phyloP scores from a whole-genome alignment of 306 rosid genomes.

The Rubus idaeus region DNA sequence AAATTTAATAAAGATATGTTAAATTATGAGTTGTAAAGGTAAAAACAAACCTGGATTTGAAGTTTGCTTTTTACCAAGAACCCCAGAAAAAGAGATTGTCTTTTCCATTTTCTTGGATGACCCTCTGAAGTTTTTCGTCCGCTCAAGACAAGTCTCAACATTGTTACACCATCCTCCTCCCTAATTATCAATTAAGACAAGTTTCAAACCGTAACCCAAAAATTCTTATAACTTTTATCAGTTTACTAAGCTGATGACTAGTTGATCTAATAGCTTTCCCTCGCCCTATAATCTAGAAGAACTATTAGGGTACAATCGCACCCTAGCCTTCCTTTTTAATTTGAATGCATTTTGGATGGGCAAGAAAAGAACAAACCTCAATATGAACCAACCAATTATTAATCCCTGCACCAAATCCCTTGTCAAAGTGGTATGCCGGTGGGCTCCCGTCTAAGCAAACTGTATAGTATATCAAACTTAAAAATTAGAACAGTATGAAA shows the following conservation, averaged over 20 bases:
- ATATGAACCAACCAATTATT: conserved; percentile 78
- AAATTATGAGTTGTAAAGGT: neutral
- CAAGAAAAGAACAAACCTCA: conserved; percentile 63
- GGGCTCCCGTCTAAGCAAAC: conserved; percentile 90
- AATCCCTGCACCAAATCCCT: conserved; percentile 72
- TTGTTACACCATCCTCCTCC: conserved; percentile 99
- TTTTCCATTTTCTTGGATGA: conserved; percentile 76
- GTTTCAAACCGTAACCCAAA: neutral
- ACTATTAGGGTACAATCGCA: neutral
- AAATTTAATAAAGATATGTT: neutral
- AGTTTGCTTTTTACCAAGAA: conserved; percentile 41
- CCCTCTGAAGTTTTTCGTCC: conserved; percentile 61
- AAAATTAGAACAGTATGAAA: neutral
- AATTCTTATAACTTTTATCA: neutral
- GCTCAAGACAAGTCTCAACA: conserved; percentile 68
- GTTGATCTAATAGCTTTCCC: neutral
- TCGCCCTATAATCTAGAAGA: neutral
- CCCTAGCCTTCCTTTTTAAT: neutral
- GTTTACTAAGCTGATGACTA: neutral
- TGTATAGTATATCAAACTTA: neutral
- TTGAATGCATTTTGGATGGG: neutral
- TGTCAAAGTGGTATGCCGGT: conserved; percentile 79
- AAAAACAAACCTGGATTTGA: neutral
- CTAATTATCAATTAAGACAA: conserved; percentile 31
- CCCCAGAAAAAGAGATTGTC: conserved; percentile 71